Percentiles rank a stretch among this genome's conserved stretches.
phyloP scores from a whole-genome alignment of 352 stramenopile genomes.

The Phytophthora pinifolia region DNA sequence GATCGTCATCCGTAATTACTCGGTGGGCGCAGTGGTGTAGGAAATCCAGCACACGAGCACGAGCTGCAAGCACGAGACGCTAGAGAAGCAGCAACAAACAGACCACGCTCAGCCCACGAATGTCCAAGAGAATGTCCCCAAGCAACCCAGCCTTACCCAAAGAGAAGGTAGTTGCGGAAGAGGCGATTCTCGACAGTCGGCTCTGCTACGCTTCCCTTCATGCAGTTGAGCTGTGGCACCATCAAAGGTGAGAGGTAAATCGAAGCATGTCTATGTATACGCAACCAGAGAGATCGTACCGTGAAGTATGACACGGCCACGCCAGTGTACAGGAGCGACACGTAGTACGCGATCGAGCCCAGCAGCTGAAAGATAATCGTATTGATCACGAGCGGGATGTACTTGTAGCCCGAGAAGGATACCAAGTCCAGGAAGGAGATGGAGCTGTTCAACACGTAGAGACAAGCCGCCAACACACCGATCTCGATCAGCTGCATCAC shows the following conservation, averaged over 20 bases:
- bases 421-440: conserved; percentile 96
- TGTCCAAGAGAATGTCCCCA: neutral
- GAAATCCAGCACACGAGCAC: conserved; percentile 85
- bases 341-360: conserved; percentile 91
- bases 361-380: conserved; percentile 88
- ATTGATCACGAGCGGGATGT: conserved; percentile 96
- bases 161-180: conserved; percentile 87
- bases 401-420: conserved; percentile 99
- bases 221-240: conserved; percentile 73
- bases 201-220: conserved; percentile 84
- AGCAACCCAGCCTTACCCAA: conserved; percentile 48
- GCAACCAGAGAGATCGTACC: conserved; percentile 44
- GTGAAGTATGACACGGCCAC: conserved; percentile 94
- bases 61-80: conserved; percentile 80
- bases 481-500: conserved; percentile 93
- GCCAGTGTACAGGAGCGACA: conserved; percentile 93
- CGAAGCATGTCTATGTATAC: too few species aligned
- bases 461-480: conserved; percentile 91
- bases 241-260: conserved; percentile 19
- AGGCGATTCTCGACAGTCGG: conserved; percentile 69
- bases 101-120: neutral
- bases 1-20: conserved; percentile 33
- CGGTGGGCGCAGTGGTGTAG: conserved; percentile 72
- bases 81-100: conserved; percentile 19
- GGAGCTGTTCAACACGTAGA: conserved; percentile 94